A percentile compares a stretch with the other conserved stretches of the same genome.
Conservation (phyloP, 371 early-diverging fungal species). For the Vairimorpha necatrix region DNA sequence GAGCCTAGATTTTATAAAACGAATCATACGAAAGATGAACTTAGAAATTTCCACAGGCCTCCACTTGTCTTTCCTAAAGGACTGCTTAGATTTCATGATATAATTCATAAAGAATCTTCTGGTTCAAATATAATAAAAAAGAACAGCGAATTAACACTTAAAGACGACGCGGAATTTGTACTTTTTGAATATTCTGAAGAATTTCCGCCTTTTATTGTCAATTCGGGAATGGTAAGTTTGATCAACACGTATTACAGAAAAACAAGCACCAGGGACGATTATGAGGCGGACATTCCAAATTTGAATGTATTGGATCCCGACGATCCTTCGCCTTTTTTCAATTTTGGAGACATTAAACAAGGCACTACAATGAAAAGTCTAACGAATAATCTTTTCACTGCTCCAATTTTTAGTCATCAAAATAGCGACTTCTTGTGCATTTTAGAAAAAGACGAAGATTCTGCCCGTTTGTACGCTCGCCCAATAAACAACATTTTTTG, state of each 20-base stretch:
- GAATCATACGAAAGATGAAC: conserved; percentile 74
- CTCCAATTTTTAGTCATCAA: conserved; percentile 82
- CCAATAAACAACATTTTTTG: conserved; percentile 75
- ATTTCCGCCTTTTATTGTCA: conserved; percentile 85
- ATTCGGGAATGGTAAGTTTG: conserved; percentile 90
- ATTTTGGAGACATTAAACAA: conserved; percentile 73
- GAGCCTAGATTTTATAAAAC: conserved; percentile 80
- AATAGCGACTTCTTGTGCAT: conserved; percentile 67
- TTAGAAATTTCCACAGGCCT: conserved; percentile 87
- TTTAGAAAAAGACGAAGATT: conserved; percentile 67
- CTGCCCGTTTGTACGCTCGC: conserved; percentile 70
- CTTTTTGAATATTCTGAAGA: conserved; percentile 93
- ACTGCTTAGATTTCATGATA: conserved; percentile 9
- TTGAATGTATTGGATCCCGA: conserved; percentile 75
- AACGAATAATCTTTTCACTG: conserved; percentile 88
- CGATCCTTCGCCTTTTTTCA: conserved; percentile 90
- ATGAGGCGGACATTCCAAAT: conserved; percentile 21
- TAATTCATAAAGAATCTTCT: background rate
- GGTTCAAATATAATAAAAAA: conserved; percentile 73
- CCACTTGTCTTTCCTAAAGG: conserved; percentile 66
- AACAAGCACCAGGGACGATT: conserved; percentile 62
- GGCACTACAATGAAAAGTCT: conserved; percentile 78
- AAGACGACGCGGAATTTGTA: conserved; percentile 75
- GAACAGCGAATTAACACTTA: conserved; percentile 77
- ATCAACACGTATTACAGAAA: conserved; percentile 92